Evolutionary conservation across 345 rosid genomes (phyloP).

Genomic region (Toxicodendron radicans): DNA sequence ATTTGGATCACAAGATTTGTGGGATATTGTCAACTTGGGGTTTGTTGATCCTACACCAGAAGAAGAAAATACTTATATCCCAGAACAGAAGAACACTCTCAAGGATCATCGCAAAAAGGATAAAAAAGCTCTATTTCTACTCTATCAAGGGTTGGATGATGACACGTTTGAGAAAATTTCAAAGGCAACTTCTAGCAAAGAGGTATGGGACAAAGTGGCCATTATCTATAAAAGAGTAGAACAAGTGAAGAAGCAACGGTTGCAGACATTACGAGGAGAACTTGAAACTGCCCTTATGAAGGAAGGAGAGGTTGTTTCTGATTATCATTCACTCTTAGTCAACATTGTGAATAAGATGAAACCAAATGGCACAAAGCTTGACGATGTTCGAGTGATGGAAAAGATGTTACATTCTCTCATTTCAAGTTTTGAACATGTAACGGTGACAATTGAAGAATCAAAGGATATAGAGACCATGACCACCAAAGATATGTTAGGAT

Average conservation of each 20-base stretch:
- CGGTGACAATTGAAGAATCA: neutral
- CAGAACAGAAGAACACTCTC: neutral
- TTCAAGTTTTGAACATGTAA: neutral
- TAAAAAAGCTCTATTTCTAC: neutral
- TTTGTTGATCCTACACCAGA: neutral
- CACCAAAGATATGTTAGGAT: neutral
- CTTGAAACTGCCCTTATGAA: neutral
- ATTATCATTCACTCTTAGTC: neutral
- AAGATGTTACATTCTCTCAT: neutral
- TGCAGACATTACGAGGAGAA: neutral
- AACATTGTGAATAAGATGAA: neutral
- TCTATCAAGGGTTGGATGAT: too few species aligned
- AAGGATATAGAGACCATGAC: too few species aligned
- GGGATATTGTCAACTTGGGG: too few species aligned
- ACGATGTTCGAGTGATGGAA: neutral
- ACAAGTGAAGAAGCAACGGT: neutral
- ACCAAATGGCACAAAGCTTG: neutral
- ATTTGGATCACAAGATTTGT: too few species aligned
- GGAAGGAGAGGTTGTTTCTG: neutral
- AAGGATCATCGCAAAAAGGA: neutral
- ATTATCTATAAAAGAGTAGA: neutral
- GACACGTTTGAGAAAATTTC: too few species aligned
- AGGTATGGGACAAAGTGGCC: neutral
- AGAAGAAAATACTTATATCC: neutral
- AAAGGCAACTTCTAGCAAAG: too few species aligned